Evolutionary conservation across 1,284 basidiomycete genomes (phyloP).

Genomic region (Moesziomyces sp.): DNA sequence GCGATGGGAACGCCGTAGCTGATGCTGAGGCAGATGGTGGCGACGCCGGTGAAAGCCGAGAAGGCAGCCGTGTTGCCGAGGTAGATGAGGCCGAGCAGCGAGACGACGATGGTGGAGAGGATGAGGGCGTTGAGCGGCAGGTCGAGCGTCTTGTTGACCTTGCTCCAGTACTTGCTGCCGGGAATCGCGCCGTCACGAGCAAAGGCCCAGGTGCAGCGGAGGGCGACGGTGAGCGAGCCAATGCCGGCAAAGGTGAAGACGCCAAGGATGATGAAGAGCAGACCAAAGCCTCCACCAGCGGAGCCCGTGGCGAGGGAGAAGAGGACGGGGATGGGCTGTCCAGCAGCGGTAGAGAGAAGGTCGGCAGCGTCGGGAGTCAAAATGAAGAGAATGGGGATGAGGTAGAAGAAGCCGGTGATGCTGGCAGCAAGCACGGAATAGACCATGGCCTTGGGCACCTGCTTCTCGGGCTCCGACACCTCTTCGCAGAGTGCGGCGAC

Average conservation of each 20-base stretch:
- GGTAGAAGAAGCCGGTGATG: conserved; percentile 69
- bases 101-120: conserved; percentile 69
- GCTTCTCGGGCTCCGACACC: conserved; percentile 66
- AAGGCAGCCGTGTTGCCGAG: conserved; percentile 56
- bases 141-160: conserved; percentile 68
- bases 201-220: conserved; percentile 70
- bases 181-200: conserved; percentile 70
- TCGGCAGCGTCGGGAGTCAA: conserved; percentile 68
- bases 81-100: conserved; percentile 68
- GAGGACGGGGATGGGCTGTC: conserved; percentile 70
- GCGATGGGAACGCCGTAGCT: conserved; percentile 69
- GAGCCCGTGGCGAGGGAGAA: conserved; percentile 70
- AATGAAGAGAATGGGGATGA: conserved; percentile 70
- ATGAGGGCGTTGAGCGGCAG: conserved; percentile 69
- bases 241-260: conserved; percentile 70
- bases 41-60: conserved; percentile 57
- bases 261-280: conserved; percentile 70
- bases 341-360: conserved; percentile 68
- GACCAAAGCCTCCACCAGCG: conserved; percentile 69
- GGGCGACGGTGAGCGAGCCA: conserved; percentile 70
- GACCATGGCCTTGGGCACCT: conserved; percentile 57
- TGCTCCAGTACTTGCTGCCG: conserved; percentile 66
- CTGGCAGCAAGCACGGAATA: conserved; percentile 70
- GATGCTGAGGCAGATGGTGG: conserved; percentile 52
- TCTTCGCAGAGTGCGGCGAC: conserved; percentile 68